phyloP scores from a whole-genome alignment of 1,139 yeast species.

The Hansenula lynferdii region DNA sequence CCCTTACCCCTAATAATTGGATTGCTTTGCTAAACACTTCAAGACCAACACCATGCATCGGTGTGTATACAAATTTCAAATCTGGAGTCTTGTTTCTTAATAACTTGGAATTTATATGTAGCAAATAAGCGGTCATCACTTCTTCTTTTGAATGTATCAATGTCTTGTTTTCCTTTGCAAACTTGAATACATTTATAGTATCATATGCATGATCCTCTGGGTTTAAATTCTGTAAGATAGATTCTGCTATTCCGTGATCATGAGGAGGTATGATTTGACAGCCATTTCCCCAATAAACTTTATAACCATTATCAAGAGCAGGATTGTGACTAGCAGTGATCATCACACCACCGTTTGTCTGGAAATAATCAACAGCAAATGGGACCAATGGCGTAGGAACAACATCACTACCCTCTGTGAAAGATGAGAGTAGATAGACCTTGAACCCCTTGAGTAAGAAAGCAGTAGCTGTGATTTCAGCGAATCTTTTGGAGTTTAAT shows the following conservation, averaged over 20 bases:
- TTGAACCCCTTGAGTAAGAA: conserved; percentile 64
- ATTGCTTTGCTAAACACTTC: conserved; percentile 33
- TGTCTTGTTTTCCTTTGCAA: conserved; percentile 4
- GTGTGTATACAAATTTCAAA: conserved; percentile 69
- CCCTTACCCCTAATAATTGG: conserved; percentile 28
- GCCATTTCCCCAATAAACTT: conserved; percentile 90
- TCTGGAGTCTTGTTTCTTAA: conserved; percentile 12
- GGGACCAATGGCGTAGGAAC: conserved; percentile 95
- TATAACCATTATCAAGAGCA: conserved; percentile 88
- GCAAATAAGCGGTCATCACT: conserved; percentile 30
- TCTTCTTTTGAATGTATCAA: conserved; percentile 25
- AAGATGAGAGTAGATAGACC: conserved; percentile 54
- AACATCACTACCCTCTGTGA: conserved; percentile 24
- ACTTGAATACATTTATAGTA: conserved; percentile 15
- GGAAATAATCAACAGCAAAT: conserved; percentile 60
- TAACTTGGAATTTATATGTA: conserved; percentile 29
- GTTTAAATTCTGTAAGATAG: conserved; percentile 53
- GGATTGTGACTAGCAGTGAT: conserved; percentile 97
- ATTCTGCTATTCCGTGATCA: conserved; percentile 64
- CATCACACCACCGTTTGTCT: conserved; percentile 86
- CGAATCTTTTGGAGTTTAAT: conserved; percentile 72
- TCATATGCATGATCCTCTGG: conserved; percentile 37
- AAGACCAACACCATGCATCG: conserved; percentile 95
- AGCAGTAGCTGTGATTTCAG: conserved; percentile 71
- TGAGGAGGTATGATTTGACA: conserved; percentile 96